Evolutionary conservation across 768 basidiomycete genomes (phyloP).

Genomic region (Collybia nuda): DNA sequence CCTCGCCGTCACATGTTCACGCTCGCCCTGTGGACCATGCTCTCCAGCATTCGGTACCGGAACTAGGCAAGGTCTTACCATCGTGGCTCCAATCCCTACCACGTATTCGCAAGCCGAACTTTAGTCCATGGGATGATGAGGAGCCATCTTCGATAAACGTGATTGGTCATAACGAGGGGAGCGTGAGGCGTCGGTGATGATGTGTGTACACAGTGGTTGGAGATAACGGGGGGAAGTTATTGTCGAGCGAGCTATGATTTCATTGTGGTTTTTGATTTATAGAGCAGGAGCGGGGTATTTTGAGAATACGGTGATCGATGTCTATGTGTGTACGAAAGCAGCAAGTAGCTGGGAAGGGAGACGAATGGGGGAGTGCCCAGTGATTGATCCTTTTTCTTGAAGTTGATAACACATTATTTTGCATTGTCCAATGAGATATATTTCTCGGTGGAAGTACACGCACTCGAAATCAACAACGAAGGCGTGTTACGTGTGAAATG

Average conservation of each 20-base stretch:
- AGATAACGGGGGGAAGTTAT: not conserved
- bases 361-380: constrained; percentile 4
- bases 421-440: not conserved
- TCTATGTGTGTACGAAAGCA: constrained; percentile 18
- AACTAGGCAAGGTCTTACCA: constrained; percentile 43
- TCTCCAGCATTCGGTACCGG: constrained; percentile 22
- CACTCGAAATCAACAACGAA: not conserved
- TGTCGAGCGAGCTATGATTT: constrained; percentile 10
- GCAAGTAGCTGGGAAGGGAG: constrained; percentile 4
- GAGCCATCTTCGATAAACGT: constrained; percentile 30
- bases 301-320: constrained; percentile 13
- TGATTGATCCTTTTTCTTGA: constrained; percentile 11
- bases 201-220: not conserved
- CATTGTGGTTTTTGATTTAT: constrained; percentile 14
- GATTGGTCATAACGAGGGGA: constrained; percentile 11
- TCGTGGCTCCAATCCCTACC: constrained; percentile 71
- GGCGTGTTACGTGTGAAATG: not conserved
- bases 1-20: constrained; percentile 61
- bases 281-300: constrained; percentile 15
- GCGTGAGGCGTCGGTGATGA: constrained; percentile 7
- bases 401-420: constrained; percentile 10
- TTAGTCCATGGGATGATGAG: constrained; percentile 84
- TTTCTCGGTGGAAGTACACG: constrained; percentile 1
- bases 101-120: constrained; percentile 65
- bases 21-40: constrained; percentile 24